Evolutionary conservation across 2,329 filamentous ascomycete species (phyloP), one percentile per base, ranked within the genome.

Genomic region (Trichoderma sp.): DNA sequence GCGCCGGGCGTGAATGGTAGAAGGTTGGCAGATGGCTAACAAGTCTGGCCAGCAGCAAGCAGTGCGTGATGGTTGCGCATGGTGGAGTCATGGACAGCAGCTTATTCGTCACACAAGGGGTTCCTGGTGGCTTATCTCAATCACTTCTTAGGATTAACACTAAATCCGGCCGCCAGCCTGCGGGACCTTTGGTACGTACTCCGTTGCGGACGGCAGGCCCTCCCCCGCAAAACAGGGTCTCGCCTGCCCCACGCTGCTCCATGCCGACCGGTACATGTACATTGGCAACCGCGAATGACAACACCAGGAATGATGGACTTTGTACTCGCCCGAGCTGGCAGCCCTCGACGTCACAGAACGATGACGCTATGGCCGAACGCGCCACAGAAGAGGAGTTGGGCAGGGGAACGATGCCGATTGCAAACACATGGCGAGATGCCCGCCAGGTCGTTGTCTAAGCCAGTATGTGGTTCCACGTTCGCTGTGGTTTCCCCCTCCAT

Each of bases 211-310:
- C 24, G 55, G 52, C 26, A 55, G 60, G 26, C 55, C 18, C 28
- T 68, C 39, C 68, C 68, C 68, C 68, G 68, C 68, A 69, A 66
- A 66, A 59, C 79, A 65, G 60, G 60, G 61, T 65, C 67, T 60
- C 24, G 13, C 18, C n/a, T 68, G 65, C 64, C 64, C 64, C 64
- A 51, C 55, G 34, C 51, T 26, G 59, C 49, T 46, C 68, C 68
- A 64, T 52, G 54, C 24, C 11, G 11, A 26, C 51, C 51, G 51
- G 52, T 66, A 66, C 61, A 49, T 56, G 46, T 37, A 39, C 34
- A 58, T 37, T 8, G 18, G 34, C 28, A 54, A 49, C 37, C 34
- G 24, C 49, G 10, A 46, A 43, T 32, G 51, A 32, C 21, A 32
- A 26, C 51, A 55, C 51, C 21, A 54, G 51, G n/a, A 26, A 24